Evolutionary conservation across 208 protist genomes (phyloP).

Genomic region (Leishmania guyanensis): DNA sequence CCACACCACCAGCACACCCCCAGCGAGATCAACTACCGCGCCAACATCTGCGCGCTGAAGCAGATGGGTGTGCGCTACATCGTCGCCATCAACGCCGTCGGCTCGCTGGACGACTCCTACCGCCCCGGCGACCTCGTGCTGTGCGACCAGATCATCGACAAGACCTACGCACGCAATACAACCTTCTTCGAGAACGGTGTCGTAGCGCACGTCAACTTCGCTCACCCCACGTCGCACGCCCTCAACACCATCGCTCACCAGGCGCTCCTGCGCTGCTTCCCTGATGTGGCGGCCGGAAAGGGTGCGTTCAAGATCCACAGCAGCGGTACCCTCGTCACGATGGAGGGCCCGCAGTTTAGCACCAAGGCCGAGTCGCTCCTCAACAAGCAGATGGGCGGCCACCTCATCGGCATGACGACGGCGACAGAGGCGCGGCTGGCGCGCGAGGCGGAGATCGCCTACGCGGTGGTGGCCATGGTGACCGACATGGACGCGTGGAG

Average conservation of each 20-base stretch:
- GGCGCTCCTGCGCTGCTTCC: slow-evolving; percentile 47
- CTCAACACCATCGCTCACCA: slow-evolving; percentile 46
- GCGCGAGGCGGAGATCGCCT: slow-evolving; percentile 92
- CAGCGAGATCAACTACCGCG: slow-evolving; percentile 89
- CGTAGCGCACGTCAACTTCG: slow-evolving; percentile 86
- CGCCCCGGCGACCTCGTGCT: slow-evolving; percentile 87
- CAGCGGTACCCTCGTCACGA: slow-evolving; percentile 79
- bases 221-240: slow-evolving; percentile 67
- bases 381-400: slow-evolving; percentile 75
- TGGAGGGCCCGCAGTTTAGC: slow-evolving; percentile 93
- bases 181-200: slow-evolving; percentile 89
- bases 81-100: slow-evolving; percentile 86
- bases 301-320: slow-evolving; percentile 54
- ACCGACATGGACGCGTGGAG: slow-evolving; percentile 96
- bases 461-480: slow-evolving; percentile 86
- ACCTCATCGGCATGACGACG: slow-evolving; percentile 94
- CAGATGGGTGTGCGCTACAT: slow-evolving; percentile 85
- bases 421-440: slow-evolving; percentile 90
- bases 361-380: slow-evolving; percentile 83
- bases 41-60: slow-evolving; percentile 93
- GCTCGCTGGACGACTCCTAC: slow-evolving; percentile 77
- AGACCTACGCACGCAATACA: slow-evolving; percentile 59
- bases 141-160: slow-evolving; percentile 90
- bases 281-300: slow-evolving; percentile 23
- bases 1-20: slow-evolving; percentile 75